These are phyloP conservation scores for Vigna hirtella DNA, from an alignment of 306 rosid genomes.

Conservation along the genomic window DNA sequence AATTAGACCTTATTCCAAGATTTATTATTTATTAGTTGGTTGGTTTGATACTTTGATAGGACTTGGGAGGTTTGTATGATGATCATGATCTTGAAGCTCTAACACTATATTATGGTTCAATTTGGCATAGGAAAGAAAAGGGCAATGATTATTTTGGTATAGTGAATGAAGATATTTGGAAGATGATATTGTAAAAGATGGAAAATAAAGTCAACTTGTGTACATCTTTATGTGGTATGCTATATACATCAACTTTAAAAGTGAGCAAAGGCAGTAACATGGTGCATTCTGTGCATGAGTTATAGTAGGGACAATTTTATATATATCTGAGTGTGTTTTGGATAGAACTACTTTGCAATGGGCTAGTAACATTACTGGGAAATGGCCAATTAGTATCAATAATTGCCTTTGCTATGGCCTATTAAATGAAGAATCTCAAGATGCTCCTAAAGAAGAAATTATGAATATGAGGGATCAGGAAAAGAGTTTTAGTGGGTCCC, in stretches of 20 bases:
- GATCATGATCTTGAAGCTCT: background rate
- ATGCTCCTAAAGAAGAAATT: background rate
- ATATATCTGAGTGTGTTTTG: background rate
- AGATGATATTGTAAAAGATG: background rate
- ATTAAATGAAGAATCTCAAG: background rate
- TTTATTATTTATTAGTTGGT: no score
- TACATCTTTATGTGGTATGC: conserved; percentile 5
- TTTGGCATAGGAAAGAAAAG: background rate
- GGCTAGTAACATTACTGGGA: conserved; percentile 3
- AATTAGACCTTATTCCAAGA: no score
- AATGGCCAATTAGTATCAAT: conserved; percentile 25
- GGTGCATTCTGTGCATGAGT: background rate
- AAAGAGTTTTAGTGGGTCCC: conserved; percentile 7
- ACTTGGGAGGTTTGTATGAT: no score
- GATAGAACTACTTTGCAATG: conserved; percentile 27
- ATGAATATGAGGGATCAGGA: background rate
- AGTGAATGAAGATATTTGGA: conserved; percentile 21
- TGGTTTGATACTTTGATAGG: no score
- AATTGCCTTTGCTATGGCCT: conserved; percentile 37
- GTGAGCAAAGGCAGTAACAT: background rate
- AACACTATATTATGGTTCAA: background rate
- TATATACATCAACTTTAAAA: conserved; percentile 21
- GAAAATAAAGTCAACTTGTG: conserved; percentile 24
- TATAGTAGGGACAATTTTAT: background rate
- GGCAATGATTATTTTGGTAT: background rate